These are phyloP conservation scores for Suillus variegatus DNA, from an alignment of 768 basidiomycete species.

Conservation along the genomic window DNA sequence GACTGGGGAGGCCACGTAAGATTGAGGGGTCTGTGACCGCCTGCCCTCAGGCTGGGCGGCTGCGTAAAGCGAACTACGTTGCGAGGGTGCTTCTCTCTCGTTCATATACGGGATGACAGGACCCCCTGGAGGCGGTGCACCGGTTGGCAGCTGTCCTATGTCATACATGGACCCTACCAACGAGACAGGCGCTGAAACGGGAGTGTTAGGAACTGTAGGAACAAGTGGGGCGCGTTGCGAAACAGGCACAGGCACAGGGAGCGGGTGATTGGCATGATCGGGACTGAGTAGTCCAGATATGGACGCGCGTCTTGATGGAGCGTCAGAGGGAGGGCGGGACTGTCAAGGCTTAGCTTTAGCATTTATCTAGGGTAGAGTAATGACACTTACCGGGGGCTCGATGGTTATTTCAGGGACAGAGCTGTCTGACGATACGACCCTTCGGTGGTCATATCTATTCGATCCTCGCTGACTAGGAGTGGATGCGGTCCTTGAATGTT, in stretches of 20 bases:
- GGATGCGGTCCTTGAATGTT: slow-evolving; percentile 20
- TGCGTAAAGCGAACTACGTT: slow-evolving; percentile 14
- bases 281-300: slow-evolving; percentile 28
- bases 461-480: slow-evolving; percentile 14
- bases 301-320: slow-evolving; percentile 28
- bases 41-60: slow-evolving; percentile 18
- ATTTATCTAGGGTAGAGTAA: background rate
- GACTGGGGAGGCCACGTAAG: slow-evolving; percentile 27
- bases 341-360: slow-evolving; percentile 12
- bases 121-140: slow-evolving; percentile 15
- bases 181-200: slow-evolving; percentile 9
- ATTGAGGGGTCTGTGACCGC: slow-evolving; percentile 22
- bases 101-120: slow-evolving; percentile 25
- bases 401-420: slow-evolving; percentile 35
- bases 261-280: slow-evolving; percentile 30
- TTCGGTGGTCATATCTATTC: slow-evolving; percentile 14
- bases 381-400: slow-evolving; percentile 31
- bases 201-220: slow-evolving; percentile 18
- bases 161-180: slow-evolving; percentile 20
- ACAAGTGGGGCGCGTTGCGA: slow-evolving; percentile 14
- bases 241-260: slow-evolving; percentile 25
- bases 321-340: slow-evolving; percentile 35
- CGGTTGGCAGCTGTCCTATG: slow-evolving; percentile 15
- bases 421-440: slow-evolving; percentile 33
- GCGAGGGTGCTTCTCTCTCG: slow-evolving; percentile 10